Evolutionary conservation across 2,329 filamentous ascomycete species (phyloP), one percentile per base, ranked within the genome.

Genomic region (Xylariomycetidae sp.): DNA sequence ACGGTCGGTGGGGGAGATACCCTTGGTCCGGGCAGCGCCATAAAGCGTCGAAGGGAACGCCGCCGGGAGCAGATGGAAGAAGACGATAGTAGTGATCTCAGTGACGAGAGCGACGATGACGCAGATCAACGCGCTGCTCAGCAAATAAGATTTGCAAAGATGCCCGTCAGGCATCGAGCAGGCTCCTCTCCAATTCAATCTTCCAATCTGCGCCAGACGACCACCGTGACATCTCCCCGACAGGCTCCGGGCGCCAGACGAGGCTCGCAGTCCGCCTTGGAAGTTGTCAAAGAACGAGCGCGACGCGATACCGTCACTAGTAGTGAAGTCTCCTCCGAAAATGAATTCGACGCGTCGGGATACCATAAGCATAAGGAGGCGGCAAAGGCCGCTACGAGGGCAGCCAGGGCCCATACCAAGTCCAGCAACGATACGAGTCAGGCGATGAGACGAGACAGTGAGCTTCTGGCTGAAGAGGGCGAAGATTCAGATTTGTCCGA

Each of bases 131-230:
- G 83, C 34, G 82, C 85, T 27, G 82, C 83, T 3, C 86, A 93
- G 55, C 86, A 93, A 57, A 95, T 96, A 57, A 89, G 90, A 54
- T 98, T 98, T 60, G 79, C 84, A 30, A 96, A 96, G 62, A 90
- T 95, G 85, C 90, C 92, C 1, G 74, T 95, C 26, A 77, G 89
- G 19, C 79, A 79, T 46, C 79, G 90, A 35, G 85, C 89, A 17
- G 90, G 86, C 9, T 95, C 89, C 1, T 95, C 90, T 29, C 90
- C 90, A 4, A 79, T 85, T 23, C 80, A 86, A 45, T 76, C 72
- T 10, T 79, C 79, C 12, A 76, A 72, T 38, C 59, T 77, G 17
- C 69, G 70, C 27, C 78, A 81, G 39, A 67, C 71, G 4, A 63
- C 64, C 3, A 60, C 59, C 8, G 57, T 64, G 31, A 59, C 67